phyloP scores from a whole-genome alignment of 768 basidiomycete species.

The Rhizopogon rudus region DNA sequence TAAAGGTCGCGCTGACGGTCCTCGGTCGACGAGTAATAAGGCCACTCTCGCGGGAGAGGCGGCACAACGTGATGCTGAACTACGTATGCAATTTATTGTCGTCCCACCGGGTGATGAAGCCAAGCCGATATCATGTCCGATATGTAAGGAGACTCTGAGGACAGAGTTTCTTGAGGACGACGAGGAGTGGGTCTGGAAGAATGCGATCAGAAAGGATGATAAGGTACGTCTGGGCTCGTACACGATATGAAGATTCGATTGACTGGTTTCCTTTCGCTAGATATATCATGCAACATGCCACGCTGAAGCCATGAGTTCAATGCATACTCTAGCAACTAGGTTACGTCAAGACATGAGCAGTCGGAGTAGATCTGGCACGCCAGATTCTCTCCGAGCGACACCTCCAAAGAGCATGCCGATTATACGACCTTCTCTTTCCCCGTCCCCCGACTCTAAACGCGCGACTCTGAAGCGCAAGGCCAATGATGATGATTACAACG shows the following conservation, averaged over 20 bases:
- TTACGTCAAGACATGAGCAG: conserved; percentile 55
- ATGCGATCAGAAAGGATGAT: conserved; percentile 81
- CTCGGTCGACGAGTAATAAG: conserved; percentile 48
- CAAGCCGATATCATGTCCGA: conserved; percentile 80
- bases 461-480: conserved; percentile 75
- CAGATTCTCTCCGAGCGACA: conserved; percentile 45
- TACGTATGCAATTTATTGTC: conserved; percentile 75
- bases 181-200: conserved; percentile 98
- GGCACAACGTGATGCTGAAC: conserved; percentile 71
- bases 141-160: conserved; percentile 93
- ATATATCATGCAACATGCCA: conserved; percentile 95
- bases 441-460: conserved; percentile 44
- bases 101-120: conserved; percentile 90
- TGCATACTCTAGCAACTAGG: conserved; percentile 61
- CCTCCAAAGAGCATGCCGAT: conserved; percentile 28
- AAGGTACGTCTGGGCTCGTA: conserved; percentile 47
- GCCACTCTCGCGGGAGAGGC: conserved; percentile 56
- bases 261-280: conserved; percentile 33
- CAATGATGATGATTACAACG: conserved; percentile 39
- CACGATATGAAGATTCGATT: neutral
- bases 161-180: conserved; percentile 92
- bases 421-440: conserved; percentile 38
- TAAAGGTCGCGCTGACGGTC: conserved; percentile 57
- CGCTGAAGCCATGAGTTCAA: conserved; percentile 68
- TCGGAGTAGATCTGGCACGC: conserved; percentile 73